phyloP scores from a whole-genome alignment of 139 green algal species.

The Monoraphidium neglectum region DNA sequence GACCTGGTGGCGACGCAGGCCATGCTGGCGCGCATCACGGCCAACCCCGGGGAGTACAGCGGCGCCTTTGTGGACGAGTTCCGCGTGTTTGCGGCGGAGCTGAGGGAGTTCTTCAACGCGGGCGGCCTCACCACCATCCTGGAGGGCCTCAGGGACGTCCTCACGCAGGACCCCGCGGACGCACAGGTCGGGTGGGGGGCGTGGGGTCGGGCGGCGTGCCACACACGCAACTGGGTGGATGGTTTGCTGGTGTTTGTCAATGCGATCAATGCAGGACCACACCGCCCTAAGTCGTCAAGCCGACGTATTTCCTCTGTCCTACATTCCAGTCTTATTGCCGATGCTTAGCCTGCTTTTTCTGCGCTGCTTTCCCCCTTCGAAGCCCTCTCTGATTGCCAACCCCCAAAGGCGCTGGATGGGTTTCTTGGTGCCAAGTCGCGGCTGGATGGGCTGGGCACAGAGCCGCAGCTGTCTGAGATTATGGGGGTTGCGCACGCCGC shows the following conservation, averaged over 20 bases:
- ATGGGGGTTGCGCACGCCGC: slow-evolving; percentile 63
- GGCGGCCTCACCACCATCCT: slow-evolving; percentile 12
- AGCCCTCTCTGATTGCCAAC: no score
- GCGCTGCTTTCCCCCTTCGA: no score
- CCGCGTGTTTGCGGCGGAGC: slow-evolving; percentile 85
- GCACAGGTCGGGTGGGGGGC: slow-evolving; percentile 27
- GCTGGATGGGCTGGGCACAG: background rate
- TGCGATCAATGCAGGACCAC: no score
- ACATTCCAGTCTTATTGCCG: no score
- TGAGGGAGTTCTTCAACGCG: slow-evolving; percentile 98
- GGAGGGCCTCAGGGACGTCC: background rate
- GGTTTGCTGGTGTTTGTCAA: no score
- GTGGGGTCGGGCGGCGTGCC: no score
- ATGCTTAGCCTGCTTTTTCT: no score
- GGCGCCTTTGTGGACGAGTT: slow-evolving; percentile 91
- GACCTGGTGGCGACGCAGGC: slow-evolving; percentile 94
- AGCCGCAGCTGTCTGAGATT: no score
- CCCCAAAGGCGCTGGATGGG: background rate
- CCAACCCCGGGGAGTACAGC: slow-evolving; percentile 60
- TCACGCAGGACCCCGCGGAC: slow-evolving; percentile 37
- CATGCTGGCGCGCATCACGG: slow-evolving; percentile 83
- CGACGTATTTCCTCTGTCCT: no score
- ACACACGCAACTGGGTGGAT: no score
- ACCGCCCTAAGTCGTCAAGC: no score
- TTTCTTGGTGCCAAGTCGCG: slow-evolving; percentile 22